Percentiles rank a stretch among this genome's conserved stretches.
Evolutionary conservation across 192 early-diverging fungal genomes (phyloP).

Genomic region (Hyaloraphidium curvatum): DNA sequence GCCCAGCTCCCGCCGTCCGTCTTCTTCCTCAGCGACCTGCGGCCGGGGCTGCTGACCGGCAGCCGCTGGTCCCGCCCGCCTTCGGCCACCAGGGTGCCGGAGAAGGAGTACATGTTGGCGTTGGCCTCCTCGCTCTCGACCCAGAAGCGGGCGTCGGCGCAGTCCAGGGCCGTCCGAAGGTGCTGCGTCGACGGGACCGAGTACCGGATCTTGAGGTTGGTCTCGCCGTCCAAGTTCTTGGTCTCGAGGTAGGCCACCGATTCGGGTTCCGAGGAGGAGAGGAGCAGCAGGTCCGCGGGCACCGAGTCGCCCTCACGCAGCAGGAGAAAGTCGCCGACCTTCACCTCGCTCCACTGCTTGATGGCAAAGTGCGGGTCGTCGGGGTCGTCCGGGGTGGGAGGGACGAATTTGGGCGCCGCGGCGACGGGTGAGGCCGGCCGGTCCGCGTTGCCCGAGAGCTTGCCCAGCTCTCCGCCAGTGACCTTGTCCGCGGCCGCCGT

Average conservation of each 20-base stretch:
- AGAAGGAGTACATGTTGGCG: slow-evolving; percentile 71
- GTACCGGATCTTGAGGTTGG: slow-evolving; percentile 85
- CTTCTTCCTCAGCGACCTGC: too few species aligned
- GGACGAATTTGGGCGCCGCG: too few species aligned
- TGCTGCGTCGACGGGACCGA: slow-evolving; percentile 40
- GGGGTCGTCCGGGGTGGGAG: neutral
- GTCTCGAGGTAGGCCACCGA: slow-evolving; percentile 85
- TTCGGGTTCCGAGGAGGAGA: slow-evolving; percentile 67
- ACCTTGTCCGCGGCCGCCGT: too few species aligned
- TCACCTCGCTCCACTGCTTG: slow-evolving; percentile 62
- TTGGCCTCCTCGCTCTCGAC: slow-evolving; percentile 74
- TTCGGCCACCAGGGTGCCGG: slow-evolving; percentile 54
- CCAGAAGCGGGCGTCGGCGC: slow-evolving; percentile 38
- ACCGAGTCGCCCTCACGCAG: slow-evolving; percentile 65
- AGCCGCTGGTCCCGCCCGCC: too few species aligned
- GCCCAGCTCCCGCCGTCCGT: too few species aligned
- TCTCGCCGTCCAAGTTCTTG: slow-evolving; percentile 95
- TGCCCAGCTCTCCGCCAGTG: too few species aligned
- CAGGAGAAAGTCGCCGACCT: slow-evolving; percentile 77
- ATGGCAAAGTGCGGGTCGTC: slow-evolving; percentile 34
- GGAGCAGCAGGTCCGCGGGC: slow-evolving; percentile 83
- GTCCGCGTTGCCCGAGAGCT: too few species aligned
- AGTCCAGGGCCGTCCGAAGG: slow-evolving; percentile 10
- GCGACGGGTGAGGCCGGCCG: too few species aligned
- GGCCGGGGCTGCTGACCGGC: too few species aligned